A percentile compares a stretch with the other conserved stretches of the same genome.
These are phyloP conservation scores for Candida andamanensis DNA, from an alignment of 805 yeast genomes.

Conservation along the genomic window DNA sequence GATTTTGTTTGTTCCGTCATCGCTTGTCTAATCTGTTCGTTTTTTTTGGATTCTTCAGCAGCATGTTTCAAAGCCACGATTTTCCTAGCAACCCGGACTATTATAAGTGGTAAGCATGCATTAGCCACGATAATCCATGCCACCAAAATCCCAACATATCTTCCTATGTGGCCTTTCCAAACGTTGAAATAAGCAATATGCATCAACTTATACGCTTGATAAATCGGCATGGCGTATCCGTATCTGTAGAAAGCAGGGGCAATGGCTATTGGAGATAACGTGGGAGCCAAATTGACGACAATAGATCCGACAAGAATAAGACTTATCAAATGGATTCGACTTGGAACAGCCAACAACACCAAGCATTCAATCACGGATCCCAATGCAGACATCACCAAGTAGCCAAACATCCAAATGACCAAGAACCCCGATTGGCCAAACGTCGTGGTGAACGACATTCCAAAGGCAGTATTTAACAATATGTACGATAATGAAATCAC, in stretches of 20 bases:
- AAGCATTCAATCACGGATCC: slow-evolving; percentile 26
- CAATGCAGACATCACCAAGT: slow-evolving; percentile 24
- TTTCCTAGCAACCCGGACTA: slow-evolving; percentile 18
- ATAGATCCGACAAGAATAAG: slow-evolving; percentile 22
- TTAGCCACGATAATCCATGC: slow-evolving; percentile 28
- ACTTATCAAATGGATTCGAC: slow-evolving; percentile 25
- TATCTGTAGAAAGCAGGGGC: slow-evolving; percentile 25
- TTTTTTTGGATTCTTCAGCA: slow-evolving; percentile 8
- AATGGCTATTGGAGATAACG: slow-evolving; percentile 22
- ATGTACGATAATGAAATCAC: slow-evolving; percentile 24
- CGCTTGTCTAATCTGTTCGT: not conserved
- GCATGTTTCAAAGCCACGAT: slow-evolving; percentile 7
- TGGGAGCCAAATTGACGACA: slow-evolving; percentile 27
- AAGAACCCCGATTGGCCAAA: slow-evolving; percentile 30
- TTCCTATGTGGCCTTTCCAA: slow-evolving; percentile 31
- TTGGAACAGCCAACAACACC: slow-evolving; percentile 17
- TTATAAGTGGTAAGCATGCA: slow-evolving; percentile 19
- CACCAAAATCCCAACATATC: slow-evolving; percentile 25
- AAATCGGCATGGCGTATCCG: slow-evolving; percentile 26
- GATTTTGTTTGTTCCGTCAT: not conserved
- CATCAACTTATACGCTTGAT: slow-evolving; percentile 23
- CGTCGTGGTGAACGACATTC: slow-evolving; percentile 14
- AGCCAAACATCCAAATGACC: slow-evolving; percentile 28
- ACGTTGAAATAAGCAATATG: slow-evolving; percentile 28
- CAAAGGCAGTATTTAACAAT: slow-evolving; percentile 25